Conservation (phyloP, 257 asterid genomes). For the Gardenia jasminoides region DNA sequence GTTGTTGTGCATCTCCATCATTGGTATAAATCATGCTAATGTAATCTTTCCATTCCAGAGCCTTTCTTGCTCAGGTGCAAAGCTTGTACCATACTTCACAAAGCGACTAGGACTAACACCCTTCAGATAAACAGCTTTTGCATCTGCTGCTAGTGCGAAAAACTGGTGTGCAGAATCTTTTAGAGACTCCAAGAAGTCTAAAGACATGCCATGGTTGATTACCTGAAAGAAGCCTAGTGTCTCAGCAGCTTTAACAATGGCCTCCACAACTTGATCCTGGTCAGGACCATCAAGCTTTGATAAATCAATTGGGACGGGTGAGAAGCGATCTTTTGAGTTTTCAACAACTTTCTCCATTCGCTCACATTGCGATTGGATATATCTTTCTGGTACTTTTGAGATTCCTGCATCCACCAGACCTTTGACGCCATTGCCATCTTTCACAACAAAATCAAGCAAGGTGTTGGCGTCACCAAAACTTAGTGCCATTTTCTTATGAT, state of each 20-base stretch:
- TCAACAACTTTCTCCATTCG: conserved; percentile 15
- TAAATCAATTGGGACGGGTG: conserved; percentile 21
- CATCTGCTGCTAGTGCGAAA: conserved; percentile 22
- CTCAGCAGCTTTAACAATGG: conserved; percentile 30
- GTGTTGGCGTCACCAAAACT: conserved; percentile 8
- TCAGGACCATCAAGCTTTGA: conserved; percentile 28
- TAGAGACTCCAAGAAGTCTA: conserved; percentile 20
- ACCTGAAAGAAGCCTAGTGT: conserved; percentile 35
- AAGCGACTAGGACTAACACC: conserved; percentile 28
- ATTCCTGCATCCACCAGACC: conserved; percentile 30
- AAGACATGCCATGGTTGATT: conserved; percentile 28
- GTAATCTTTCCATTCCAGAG: conserved; percentile 38
- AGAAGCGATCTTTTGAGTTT: not conserved
- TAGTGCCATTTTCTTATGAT: no score
- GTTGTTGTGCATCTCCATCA: conserved; percentile 31
- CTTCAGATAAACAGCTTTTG: conserved; percentile 29
- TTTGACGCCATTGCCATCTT: conserved; percentile 32
- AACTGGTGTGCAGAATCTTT: conserved; percentile 21
- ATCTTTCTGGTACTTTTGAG: conserved; percentile 15
- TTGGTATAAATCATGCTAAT: conserved; percentile 33
- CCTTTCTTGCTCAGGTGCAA: conserved; percentile 32
- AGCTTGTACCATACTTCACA: conserved; percentile 32
- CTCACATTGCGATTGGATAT: conserved; percentile 24
- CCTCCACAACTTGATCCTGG: conserved; percentile 26
- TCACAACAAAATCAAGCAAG: conserved; percentile 25